A percentile compares a stretch with the other conserved stretches of the same genome.
phyloP scores from a whole-genome alignment of 1,284 basidiomycete genomes.

The Rhodotorula sp. region DNA sequence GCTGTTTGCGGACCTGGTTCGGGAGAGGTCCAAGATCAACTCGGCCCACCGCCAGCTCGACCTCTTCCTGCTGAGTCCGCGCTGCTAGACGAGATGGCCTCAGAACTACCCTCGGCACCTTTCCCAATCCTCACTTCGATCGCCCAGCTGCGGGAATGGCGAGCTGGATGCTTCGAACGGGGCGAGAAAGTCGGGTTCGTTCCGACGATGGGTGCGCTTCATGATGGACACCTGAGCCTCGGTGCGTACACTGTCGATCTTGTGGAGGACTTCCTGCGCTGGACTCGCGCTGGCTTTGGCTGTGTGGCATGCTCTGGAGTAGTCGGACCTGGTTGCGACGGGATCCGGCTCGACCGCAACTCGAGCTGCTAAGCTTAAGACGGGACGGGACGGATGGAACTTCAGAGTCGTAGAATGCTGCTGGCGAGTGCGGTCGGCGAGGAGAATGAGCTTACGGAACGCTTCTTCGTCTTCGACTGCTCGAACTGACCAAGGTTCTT shows the following conservation, averaged over 20 bases:
- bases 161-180: constrained; percentile 55
- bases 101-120: constrained; percentile 20
- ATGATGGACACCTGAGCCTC: constrained; percentile 86
- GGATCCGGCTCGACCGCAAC: not conserved
- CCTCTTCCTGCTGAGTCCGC: not conserved
- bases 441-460: no score
- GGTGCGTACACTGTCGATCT: constrained; percentile 57
- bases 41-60: no score
- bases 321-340: not conserved
- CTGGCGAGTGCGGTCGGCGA: no score
- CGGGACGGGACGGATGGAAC: no score
- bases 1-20: no score
- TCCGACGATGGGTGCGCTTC: constrained; percentile 95
- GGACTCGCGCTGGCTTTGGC: not conserved
- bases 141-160: constrained; percentile 71
- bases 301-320: not conserved
- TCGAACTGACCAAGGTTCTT: not conserved
- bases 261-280: not conserved
- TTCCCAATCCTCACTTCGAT: constrained; percentile 74
- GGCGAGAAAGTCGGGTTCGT: constrained; percentile 74
- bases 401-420: no score
- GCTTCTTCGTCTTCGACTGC: not conserved
- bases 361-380: not conserved
- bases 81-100: not conserved
- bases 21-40: no score